phyloP scores from a whole-genome alignment of 208 protist species.

The Herpetomonas tarakana region DNA sequence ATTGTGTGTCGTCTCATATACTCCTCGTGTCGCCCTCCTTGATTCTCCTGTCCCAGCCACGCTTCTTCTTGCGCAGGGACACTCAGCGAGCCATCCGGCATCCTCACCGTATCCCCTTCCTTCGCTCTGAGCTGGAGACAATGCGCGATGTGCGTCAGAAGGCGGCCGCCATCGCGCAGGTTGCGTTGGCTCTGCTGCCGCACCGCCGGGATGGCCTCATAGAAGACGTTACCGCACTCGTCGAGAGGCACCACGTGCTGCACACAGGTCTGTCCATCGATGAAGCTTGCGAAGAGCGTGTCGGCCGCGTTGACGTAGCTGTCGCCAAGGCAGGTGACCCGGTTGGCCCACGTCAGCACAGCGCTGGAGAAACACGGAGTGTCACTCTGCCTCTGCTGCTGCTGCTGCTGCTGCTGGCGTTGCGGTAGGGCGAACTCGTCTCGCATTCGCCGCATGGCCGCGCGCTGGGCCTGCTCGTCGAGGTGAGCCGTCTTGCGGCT shows the following conservation, averaged over 20 bases:
- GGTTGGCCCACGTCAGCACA: not conserved
- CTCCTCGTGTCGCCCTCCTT: not conserved
- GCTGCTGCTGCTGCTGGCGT: too few relatives aligned
- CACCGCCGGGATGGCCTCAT: constrained; percentile 1
- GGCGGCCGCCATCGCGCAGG: not conserved
- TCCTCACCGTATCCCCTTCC: not conserved
- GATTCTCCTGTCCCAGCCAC: not conserved
- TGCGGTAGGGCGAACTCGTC: too few relatives aligned
- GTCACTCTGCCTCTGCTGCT: too few relatives aligned
- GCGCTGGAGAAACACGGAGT: too few relatives aligned
- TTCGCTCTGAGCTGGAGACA: not conserved
- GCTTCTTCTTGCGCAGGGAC: not conserved
- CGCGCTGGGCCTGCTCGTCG: not conserved
- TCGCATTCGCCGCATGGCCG: not conserved
- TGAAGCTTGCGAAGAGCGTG: constrained; percentile 1
- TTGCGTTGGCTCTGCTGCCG: not conserved
- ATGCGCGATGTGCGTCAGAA: not conserved
- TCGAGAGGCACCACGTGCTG: constrained; percentile 4
- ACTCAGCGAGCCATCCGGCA: not conserved
- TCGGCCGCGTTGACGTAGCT: constrained; percentile 5
- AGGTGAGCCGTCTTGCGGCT: not conserved
- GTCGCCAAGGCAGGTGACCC: not conserved
- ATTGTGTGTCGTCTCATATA: not conserved
- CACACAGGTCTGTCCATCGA: constrained; percentile 5
- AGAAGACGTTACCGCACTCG: constrained; percentile 6